A percentile compares a stretch with the other conserved stretches of the same genome.
These are phyloP conservation scores for Trichomonascaceae sp. DNA, from an alignment of 1,139 yeast species.

Conservation along the genomic window DNA sequence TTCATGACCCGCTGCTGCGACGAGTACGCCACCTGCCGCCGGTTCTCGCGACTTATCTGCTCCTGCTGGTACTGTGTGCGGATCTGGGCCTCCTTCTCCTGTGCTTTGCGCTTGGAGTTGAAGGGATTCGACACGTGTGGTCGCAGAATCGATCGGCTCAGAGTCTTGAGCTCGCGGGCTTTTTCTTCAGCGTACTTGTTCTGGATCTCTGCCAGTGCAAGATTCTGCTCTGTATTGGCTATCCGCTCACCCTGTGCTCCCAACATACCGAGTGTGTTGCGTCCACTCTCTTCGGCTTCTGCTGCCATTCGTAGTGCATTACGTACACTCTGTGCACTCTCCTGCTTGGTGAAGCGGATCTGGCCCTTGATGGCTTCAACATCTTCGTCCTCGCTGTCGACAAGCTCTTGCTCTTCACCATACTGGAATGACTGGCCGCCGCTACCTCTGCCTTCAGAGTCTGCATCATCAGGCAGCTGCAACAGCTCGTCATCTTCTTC, in stretches of 20 bases:
- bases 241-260: slow-evolving; percentile 86
- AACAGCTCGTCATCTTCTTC: slow-evolving; percentile 8
- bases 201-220: slow-evolving; percentile 70
- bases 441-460: slow-evolving; percentile 2
- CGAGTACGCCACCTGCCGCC: slow-evolving; percentile 31
- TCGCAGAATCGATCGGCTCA: slow-evolving; percentile 72
- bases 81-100: slow-evolving; percentile 62
- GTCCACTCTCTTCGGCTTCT: slow-evolving; percentile 84
- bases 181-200: slow-evolving; percentile 66
- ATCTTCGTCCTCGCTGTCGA: slow-evolving; percentile 59
- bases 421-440: slow-evolving; percentile 9
- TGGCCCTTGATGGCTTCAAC: slow-evolving; percentile 81
- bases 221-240: slow-evolving; percentile 63
- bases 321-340: slow-evolving; percentile 73
- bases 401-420: slow-evolving; percentile 30
- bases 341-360: slow-evolving; percentile 74
- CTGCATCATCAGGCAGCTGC: slow-evolving; percentile 9
- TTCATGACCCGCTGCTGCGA: slow-evolving; percentile 38
- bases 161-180: slow-evolving; percentile 64
- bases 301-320: slow-evolving; percentile 80
- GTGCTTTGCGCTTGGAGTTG: slow-evolving; percentile 63
- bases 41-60: slow-evolving; percentile 29
- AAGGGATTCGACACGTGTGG: slow-evolving; percentile 80
- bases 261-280: slow-evolving; percentile 79
- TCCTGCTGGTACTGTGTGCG: slow-evolving; percentile 55